Conservation (phyloP, 2,329 filamentous ascomycete species). For the Talaromyces marneffei region DNA sequence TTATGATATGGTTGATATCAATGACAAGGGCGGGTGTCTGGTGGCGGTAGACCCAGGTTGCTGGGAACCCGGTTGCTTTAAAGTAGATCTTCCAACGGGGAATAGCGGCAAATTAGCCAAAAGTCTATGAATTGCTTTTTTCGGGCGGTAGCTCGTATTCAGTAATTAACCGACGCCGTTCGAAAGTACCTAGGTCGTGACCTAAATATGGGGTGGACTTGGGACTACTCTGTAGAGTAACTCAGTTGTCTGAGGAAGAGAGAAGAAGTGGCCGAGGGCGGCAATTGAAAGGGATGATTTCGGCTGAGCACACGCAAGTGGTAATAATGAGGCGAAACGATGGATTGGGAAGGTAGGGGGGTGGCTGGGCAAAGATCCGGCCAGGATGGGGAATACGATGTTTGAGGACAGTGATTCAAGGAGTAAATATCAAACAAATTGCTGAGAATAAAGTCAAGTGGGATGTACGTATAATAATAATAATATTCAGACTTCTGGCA, state of each 20-base stretch:
- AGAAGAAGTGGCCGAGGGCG: neutral
- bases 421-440: neutral
- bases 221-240: neutral
- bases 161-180: neutral
- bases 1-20: neutral
- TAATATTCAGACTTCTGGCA: neutral
- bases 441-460: neutral
- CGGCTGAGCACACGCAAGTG: neutral
- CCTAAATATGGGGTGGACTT: neutral
- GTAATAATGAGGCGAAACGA: conserved; percentile 7
- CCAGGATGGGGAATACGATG: neutral
- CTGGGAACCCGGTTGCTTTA: neutral
- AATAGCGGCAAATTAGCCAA: neutral
- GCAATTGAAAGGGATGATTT: conserved; percentile 8
- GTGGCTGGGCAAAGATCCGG: neutral
- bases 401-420: too few species aligned
- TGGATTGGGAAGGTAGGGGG: neutral
- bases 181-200: neutral
- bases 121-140: conserved; percentile 1
- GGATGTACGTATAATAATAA: neutral
- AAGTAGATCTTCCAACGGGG: conserved; percentile 1
- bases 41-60: neutral
- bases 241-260: neutral
- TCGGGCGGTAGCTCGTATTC: neutral
- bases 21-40: neutral